A percentile compares a stretch with the other conserved stretches of the same genome.
Conservation (phyloP, 2,329 filamentous ascomycete species). For the Pseudocercospora macadamiae region DNA sequence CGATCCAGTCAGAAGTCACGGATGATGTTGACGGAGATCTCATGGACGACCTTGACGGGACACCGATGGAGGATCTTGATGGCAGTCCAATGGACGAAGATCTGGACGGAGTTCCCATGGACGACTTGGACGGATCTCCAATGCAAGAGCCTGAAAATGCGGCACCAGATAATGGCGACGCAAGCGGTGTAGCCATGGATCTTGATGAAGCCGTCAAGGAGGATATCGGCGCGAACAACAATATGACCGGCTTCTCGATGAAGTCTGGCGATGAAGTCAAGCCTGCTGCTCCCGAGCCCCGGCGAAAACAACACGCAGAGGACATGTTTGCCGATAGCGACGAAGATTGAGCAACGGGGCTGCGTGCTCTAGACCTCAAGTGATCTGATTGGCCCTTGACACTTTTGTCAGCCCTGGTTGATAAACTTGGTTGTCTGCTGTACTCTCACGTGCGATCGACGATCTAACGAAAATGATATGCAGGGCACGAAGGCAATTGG, state of each 20-base stretch:
- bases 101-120: conserved; percentile 37
- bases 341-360: conserved; percentile 41
- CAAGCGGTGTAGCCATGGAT: conserved; percentile 24
- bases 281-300: conserved; percentile 38
- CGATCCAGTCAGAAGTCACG: conserved; percentile 7
- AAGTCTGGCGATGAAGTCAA: conserved; percentile 29
- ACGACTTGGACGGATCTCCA: conserved; percentile 28
- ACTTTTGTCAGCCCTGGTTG: no score
- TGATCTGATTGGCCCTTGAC: no score
- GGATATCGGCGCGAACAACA: conserved; percentile 1
- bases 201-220: conserved; percentile 16
- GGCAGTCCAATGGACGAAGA: conserved; percentile 46
- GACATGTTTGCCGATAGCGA: conserved; percentile 88
- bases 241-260: conserved; percentile 30
- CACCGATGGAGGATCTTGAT: conserved; percentile 47
- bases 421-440: no score
- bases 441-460: conserved; percentile 1
- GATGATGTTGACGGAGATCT: conserved; percentile 41
- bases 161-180: neutral
- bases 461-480: neutral
- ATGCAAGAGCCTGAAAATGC: conserved; percentile 10
- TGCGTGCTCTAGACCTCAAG: neutral
- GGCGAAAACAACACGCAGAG: conserved; percentile 72
- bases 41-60: conserved; percentile 37
- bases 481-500: neutral